Evolutionary conservation across 345 rosid species (phyloP), one percentile per base, ranked within the genome.

Genomic region (Bruguiera parviflora): DNA sequence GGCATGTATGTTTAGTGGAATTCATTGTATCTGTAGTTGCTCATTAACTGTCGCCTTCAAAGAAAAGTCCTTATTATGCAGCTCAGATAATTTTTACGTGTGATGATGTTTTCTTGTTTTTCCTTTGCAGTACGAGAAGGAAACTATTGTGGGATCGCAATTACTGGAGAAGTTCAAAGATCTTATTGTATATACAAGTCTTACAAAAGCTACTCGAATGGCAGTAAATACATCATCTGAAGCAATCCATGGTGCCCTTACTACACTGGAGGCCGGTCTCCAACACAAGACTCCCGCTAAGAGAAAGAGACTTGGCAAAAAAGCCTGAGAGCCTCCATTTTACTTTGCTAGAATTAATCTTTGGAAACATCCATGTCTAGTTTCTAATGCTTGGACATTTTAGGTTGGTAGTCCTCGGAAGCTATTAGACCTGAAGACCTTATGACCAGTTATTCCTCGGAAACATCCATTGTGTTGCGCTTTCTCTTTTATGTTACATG

Each of bases 111-210:
- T 21, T 15, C 6, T 58, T 22, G 15, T 7, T 22, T 47, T 24
- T 11, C 13, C 35, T 29, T 25, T 67, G 46, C 32, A 53, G 71
- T 61, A 62, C 43, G 67, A 73, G 63, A 73, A 73, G 47, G 57
- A 70, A 25, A 53, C 47, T 66, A 22, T 63, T 9, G 11, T 13
- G 10, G 49, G 13, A 52, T 33, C 25, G 27, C 55, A 35, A 15
- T 20, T 60, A 47, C 22, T 73, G 66, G 67, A 66, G 71, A 73
- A 73, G 71, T 21, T 66, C 43, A 66, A 66, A 58, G 71, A 73
- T 25, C 6, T 63, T 6, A 24, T 71, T 10, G 18, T 21, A 43
- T 28, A 13, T 60, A 25, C 67, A 33, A 25, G 27, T 24, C 39
- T 61, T 49, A n/a, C 62, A 0, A 58, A 22, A 27, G 39, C 59